These are phyloP conservation scores for Pittosporum tobira DNA, from an alignment of 129 eudicot species.

Conservation along the genomic window DNA sequence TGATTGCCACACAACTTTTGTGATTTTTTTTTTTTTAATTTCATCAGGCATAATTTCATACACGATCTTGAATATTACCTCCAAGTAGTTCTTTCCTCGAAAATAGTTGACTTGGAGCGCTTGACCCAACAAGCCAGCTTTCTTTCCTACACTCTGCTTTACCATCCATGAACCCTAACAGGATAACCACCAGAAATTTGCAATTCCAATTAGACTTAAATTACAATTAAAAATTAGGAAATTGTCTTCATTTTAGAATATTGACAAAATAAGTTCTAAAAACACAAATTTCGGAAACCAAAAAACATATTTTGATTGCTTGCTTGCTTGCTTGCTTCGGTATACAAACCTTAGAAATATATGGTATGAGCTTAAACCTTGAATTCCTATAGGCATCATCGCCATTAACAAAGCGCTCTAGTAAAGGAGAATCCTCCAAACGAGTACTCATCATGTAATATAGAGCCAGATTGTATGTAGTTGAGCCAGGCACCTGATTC, in stretches of 20 bases:
- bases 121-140: slow-evolving; percentile 83
- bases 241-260: neutral
- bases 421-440: slow-evolving; percentile 43
- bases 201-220: neutral
- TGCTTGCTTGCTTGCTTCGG: too few species aligned
- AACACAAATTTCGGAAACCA: neutral
- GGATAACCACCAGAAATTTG: slow-evolving; percentile 12
- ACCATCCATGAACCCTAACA: slow-evolving; percentile 91
- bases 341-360: slow-evolving; percentile 89
- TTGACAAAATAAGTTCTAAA: neutral
- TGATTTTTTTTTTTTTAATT: too few species aligned
- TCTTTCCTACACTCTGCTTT: slow-evolving; percentile 92
- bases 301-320: neutral
- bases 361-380: slow-evolving; percentile 90
- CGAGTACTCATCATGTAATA: slow-evolving; percentile 83
- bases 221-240: neutral
- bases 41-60: neutral
- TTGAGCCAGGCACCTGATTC: slow-evolving; percentile 69
- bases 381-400: slow-evolving; percentile 84
- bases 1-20: too few species aligned
- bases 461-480: slow-evolving; percentile 49
- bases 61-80: slow-evolving; percentile 35
- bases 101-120: slow-evolving; percentile 66
- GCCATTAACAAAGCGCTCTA: slow-evolving; percentile 74
- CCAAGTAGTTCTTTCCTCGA: slow-evolving; percentile 71